Evolutionary conservation across 1,139 yeast genomes (phyloP).

Genomic region (Protomyces inouyei): DNA sequence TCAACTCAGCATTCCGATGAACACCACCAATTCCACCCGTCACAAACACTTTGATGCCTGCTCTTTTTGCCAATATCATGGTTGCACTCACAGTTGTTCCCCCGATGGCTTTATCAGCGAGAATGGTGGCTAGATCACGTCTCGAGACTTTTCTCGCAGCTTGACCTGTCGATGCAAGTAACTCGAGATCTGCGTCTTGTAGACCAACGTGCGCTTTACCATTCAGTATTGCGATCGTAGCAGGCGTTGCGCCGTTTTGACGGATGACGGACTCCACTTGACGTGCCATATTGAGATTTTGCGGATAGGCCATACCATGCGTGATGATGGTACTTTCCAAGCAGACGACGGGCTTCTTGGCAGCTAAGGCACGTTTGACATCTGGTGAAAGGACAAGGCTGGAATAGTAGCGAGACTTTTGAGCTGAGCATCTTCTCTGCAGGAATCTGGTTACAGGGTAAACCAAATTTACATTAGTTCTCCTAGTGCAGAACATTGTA

Average conservation of each 20-base stretch:
- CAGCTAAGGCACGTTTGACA: constrained; percentile 18
- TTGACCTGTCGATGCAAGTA: constrained; percentile 31
- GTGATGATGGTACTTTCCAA: constrained; percentile 81
- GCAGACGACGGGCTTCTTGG: constrained; percentile 26
- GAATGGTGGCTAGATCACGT: constrained; percentile 70
- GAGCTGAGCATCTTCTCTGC: no score
- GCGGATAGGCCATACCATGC: constrained; percentile 83
- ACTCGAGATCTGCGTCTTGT: constrained; percentile 38
- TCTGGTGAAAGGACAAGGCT: background rate
- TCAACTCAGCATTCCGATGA: constrained; percentile 67
- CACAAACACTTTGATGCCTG: constrained; percentile 80
- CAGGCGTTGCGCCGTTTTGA: constrained; percentile 67
- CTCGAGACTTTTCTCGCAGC: constrained; percentile 59
- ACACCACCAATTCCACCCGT: constrained; percentile 96
- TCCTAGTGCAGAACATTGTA: no score
- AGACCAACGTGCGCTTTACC: constrained; percentile 71
- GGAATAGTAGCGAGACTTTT: background rate
- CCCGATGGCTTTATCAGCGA: constrained; percentile 60
- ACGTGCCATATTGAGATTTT: constrained; percentile 65
- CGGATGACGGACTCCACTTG: constrained; percentile 62
- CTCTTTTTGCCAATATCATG: constrained; percentile 69
- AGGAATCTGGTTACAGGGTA: no score
- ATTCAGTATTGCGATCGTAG: constrained; percentile 71
- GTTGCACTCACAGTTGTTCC: constrained; percentile 91
- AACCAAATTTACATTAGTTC: no score